phyloP scores from a whole-genome alignment of 2,329 filamentous ascomycete species.

The Coniochaeta prunicola region DNA sequence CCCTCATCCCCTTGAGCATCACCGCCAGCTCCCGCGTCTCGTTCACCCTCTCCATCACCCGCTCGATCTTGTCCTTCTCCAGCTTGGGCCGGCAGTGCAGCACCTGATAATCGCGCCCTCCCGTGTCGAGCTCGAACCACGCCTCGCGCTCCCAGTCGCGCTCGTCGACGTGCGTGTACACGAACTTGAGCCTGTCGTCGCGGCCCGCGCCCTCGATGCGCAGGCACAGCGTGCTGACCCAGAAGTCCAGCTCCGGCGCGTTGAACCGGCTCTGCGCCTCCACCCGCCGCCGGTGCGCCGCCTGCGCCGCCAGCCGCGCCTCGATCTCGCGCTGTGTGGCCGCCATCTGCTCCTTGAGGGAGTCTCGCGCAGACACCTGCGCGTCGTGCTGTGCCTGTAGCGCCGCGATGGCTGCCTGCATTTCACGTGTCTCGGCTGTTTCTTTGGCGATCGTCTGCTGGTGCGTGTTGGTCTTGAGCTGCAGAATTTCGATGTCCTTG shows the following conservation, averaged over 20 bases:
- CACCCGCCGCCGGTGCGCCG: conserved; percentile 64
- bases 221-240: conserved; percentile 85
- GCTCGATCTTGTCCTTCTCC: conserved; percentile 69
- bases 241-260: conserved; percentile 88
- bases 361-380: conserved; percentile 49
- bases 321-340: conserved; percentile 66
- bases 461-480: conserved; percentile 63
- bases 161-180: conserved; percentile 82
- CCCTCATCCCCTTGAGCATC: conserved; percentile 76
- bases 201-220: conserved; percentile 82
- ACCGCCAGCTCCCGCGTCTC: conserved; percentile 67
- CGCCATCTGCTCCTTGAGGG: conserved; percentile 53
- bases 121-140: conserved; percentile 86
- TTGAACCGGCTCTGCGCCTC: conserved; percentile 84
- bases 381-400: conserved; percentile 54
- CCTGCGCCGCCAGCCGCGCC: conserved; percentile 61
- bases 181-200: conserved; percentile 81
- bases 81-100: conserved; percentile 75
- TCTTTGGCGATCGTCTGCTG: conserved; percentile 72
- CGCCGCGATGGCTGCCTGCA: conserved; percentile 54
- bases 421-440: conserved; percentile 68
- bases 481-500: conserved; percentile 76
- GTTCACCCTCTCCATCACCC: conserved; percentile 71
- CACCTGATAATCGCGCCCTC: conserved; percentile 77
- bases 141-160: conserved; percentile 82